A percentile compares a stretch with the other conserved stretches of the same genome.
Evolutionary conservation across 257 asterid genomes (phyloP).

Genomic region (Ophiorrhiza pumila): DNA sequence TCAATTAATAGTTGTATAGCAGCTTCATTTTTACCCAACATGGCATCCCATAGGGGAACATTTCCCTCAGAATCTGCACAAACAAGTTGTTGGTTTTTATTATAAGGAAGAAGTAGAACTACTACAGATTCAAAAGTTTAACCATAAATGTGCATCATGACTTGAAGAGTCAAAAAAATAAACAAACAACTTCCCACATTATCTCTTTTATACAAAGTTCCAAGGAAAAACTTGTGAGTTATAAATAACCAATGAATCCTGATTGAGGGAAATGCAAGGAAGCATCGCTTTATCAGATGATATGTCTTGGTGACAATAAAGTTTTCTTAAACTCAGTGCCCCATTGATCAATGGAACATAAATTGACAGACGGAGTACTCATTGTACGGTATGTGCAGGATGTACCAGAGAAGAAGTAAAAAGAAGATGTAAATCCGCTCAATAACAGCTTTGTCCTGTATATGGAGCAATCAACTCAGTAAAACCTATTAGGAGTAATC

Average conservation of each 20-base stretch:
- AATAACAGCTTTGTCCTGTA: neutral
- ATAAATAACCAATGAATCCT: neutral
- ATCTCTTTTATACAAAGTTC: neutral
- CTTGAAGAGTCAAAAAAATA: too few relatives aligned
- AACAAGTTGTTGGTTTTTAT: neutral
- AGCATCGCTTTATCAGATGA: too few relatives aligned
- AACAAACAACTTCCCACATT: neutral
- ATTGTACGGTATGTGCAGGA: neutral
- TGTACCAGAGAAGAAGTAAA: neutral
- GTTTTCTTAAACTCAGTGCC: neutral
- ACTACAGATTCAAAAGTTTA: neutral
- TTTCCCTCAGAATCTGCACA: slow-evolving; percentile 70
- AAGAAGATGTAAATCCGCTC: too few relatives aligned
- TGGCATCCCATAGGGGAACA: slow-evolving; percentile 81
- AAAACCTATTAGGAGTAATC: neutral
- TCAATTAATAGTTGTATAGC: slow-evolving; percentile 47
- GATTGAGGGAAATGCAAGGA: too few relatives aligned
- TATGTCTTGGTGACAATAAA: too few relatives aligned
- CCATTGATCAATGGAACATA: neutral
- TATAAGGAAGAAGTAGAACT: neutral
- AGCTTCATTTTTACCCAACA: slow-evolving; percentile 47
- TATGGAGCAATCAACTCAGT: neutral
- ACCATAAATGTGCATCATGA: too few relatives aligned
- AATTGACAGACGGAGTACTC: neutral
- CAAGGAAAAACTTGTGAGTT: neutral